These are phyloP conservation scores for Heliocybe sulcata DNA, from an alignment of 1,284 basidiomycete species.

Conservation along the genomic window DNA sequence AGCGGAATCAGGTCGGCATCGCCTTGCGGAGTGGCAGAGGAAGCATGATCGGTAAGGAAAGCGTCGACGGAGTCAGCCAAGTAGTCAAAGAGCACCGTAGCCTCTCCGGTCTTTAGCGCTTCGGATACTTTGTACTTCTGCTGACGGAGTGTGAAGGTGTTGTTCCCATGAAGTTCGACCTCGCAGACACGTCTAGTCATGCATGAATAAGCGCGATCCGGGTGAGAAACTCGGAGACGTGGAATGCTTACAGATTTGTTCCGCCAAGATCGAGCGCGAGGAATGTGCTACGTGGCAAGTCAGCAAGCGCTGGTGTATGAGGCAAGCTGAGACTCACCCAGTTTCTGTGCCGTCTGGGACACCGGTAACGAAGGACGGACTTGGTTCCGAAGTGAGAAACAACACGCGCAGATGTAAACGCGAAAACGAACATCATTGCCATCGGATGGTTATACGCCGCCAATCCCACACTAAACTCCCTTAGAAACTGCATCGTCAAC, in stretches of 20 bases:
- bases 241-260: conserved; percentile 76
- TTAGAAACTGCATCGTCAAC: conserved; percentile 75
- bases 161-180: conserved; percentile 83
- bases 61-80: conserved; percentile 94
- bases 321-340: conserved; percentile 51
- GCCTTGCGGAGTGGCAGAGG: conserved; percentile 20
- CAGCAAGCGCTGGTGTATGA: conserved; percentile 3
- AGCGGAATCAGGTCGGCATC: conserved; percentile 42
- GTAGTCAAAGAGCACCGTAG: conserved; percentile 82
- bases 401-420: conserved; percentile 5
- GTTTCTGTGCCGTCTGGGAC: conserved; percentile 89
- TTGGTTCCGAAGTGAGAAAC: conserved; percentile 21
- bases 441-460: conserved; percentile 67
- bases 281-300: conserved; percentile 60
- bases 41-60: conserved; percentile 70
- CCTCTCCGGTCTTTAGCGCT: conserved; percentile 84
- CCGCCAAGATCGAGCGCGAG: conserved; percentile 93
- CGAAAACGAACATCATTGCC: conserved; percentile 77
- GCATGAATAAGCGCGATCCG: conserved; percentile 3
- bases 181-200: conserved; percentile 81
- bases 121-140: conserved; percentile 94
- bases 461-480: conserved; percentile 72
- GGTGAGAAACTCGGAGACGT: conserved; percentile 10
- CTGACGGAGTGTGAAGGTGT: conserved; percentile 84
- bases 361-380: conserved; percentile 85